Percentiles rank a stretch among this genome's conserved stretches.
Evolutionary conservation across 345 rosid species (phyloP).

Genomic region (Acer campestre): DNA sequence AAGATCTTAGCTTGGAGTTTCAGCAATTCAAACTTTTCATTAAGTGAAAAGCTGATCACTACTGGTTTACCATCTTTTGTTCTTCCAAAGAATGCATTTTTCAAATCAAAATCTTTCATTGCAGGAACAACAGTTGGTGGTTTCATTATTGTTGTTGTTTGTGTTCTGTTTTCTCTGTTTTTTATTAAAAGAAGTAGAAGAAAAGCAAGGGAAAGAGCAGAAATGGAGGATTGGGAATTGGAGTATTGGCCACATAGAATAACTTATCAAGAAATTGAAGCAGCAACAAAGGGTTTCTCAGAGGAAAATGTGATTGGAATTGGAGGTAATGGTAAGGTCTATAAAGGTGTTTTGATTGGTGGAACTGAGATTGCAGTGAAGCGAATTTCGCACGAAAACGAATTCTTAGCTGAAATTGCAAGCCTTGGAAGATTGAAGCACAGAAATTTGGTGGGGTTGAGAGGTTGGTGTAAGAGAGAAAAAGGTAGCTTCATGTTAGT

Average conservation of each 20-base stretch:
- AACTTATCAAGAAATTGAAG: constrained; percentile 56
- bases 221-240: constrained; percentile 85
- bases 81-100: constrained; percentile 44
- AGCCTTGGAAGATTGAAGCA: constrained; percentile 78
- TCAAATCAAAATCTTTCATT: constrained; percentile 49
- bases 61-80: constrained; percentile 73
- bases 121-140: constrained; percentile 42
- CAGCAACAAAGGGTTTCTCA: constrained; percentile 56
- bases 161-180: constrained; percentile 33
- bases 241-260: constrained; percentile 90
- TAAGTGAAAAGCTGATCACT: constrained; percentile 57
- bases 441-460: constrained; percentile 58
- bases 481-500: constrained; percentile 68
- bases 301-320: constrained; percentile 73
- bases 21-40: constrained; percentile 53
- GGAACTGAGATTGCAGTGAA: constrained; percentile 70
- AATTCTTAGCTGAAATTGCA: constrained; percentile 71
- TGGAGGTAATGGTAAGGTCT: constrained; percentile 82
- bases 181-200: constrained; percentile 47
- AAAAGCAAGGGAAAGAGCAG: constrained; percentile 51
- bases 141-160: constrained; percentile 33
- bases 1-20: constrained; percentile 83
- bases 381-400: constrained; percentile 62
- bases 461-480: constrained; percentile 88
- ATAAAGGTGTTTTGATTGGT: constrained; percentile 69